Evolutionary conservation across 345 rosid species (phyloP), one percentile per base, ranked within the genome.

Genomic region (Limnanthes douglasii): DNA sequence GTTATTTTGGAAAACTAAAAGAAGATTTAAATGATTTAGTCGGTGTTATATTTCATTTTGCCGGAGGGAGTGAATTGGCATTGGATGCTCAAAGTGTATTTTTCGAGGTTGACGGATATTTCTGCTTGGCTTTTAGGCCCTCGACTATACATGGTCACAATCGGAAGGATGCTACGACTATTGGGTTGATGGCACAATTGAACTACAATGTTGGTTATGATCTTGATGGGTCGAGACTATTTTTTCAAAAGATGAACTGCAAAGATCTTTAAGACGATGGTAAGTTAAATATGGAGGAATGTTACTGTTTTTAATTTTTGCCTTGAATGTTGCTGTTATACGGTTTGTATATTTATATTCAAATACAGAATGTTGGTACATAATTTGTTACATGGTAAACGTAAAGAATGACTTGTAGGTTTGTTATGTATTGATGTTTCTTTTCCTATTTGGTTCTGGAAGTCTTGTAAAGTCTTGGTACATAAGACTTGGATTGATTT

Each of bases 121-220:
- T 68, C 16, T 65, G 81, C 61, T 47, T 65, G 72, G 58, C 73
- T 3, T 39, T 59, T 41, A 22, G 40, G 6, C 45, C 56, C 12
- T 17, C 34, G 25, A 16, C 18, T 7, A 19, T 6, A 12, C 18
- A 11, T 10, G 45, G 46, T 15, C 33, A 21, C 4, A 11, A 21
- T 15, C 18, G 26, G 13, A 13, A 13, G 2, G 22, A 19, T 4
- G 16, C 56, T 16, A 43, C 53, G 9, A 12, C 61, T 5, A 56
- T 67, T 41, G 74, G 74, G 7, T 16, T 57, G 37, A 46, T 64
- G 54, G 74, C 79, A 14, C 69, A 66, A 19, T 68, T 60, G 30
- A 39, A 58, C 18, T 54, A 67, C 17, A 67, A 67, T 31, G 34
- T 67, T 4, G 71, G 45, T 2, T 67, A 51, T 33, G 71, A 71